Evolutionary conservation across 1,284 basidiomycete species (phyloP), one percentile per base, ranked within the genome.

Genomic region (Amylostereum chailletii): DNA sequence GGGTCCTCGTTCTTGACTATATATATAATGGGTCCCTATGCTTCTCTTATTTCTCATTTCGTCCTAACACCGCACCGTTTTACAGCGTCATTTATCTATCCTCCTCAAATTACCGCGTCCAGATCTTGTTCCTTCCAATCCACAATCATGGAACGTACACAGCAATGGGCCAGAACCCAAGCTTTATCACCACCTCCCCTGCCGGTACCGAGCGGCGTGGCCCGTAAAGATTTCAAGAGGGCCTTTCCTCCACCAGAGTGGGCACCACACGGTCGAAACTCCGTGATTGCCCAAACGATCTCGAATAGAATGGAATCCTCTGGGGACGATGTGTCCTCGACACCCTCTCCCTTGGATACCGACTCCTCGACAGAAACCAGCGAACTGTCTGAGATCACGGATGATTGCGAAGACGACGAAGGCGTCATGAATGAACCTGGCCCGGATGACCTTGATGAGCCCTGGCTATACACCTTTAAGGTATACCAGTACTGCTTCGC

Each of bases 391-490:
- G 19, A 34, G 7, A 34, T 43, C 10, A 43, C 32, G 5, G 49
- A 51, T n/a, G 51, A 48, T 19, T 36, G 11, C 19, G 55, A 46
- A 38, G 47, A 50, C 31, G 29, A 49, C 9, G 51, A 52, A 8
- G 51, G 46, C 30, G 40, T 30, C 27, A 42, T 40, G 26, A n/a
- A 8, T 11, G 66, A 65, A 46, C 60, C 58, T 7, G 62, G 67
- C 40, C 71, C 76, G n/a, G 58, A 62, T 29, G 67, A 72, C 50
- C 63, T 79, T 5, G 71, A 79, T 46, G 75, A 81, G n/a, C 64
- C 76, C 0, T 77, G 75, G 65, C 65, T 69, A 30, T 81, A 75
- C 55, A 67, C 68, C 10, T 82, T 82, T 60, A 61, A 68, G 4
- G 42, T 43, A 43, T 10, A 30, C 5, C 5, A 38, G 37, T n/a